phyloP scores from a whole-genome alignment of 2,329 filamentous ascomycete genomes.

The Diaporthe sp. region DNA sequence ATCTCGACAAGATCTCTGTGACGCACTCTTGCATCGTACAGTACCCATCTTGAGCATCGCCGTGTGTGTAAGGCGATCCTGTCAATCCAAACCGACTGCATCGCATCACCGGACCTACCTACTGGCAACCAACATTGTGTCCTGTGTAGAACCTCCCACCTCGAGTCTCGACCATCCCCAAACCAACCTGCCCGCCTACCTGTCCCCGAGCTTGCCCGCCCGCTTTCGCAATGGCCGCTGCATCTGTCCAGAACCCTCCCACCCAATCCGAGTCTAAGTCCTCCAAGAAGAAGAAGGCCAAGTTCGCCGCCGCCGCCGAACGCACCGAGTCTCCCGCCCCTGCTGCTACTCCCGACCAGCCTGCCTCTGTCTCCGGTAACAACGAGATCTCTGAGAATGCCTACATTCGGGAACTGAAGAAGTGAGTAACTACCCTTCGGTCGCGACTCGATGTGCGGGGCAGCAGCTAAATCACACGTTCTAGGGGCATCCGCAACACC shows the following conservation, averaged over 20 bases:
- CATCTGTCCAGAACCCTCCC: constrained; percentile 73
- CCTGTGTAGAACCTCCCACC: constrained; percentile 16
- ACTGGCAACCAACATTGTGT: constrained; percentile 1
- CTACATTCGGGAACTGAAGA: constrained; percentile 90
- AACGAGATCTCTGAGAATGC: constrained; percentile 78
- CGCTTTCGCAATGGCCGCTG: constrained; percentile 71
- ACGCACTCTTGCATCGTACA: not conserved
- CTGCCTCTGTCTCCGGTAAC: constrained; percentile 61
- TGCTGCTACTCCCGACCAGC: constrained; percentile 64
- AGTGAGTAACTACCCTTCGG: constrained; percentile 68
- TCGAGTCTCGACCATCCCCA: not conserved
- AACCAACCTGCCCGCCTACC: constrained; percentile 22
- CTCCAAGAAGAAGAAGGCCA: constrained; percentile 78
- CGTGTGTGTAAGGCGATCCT: not conserved
- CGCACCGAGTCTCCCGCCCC: constrained; percentile 70
- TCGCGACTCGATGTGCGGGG: not conserved
- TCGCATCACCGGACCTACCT: not conserved
- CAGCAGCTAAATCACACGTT: constrained; percentile 6
- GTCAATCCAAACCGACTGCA: not conserved
- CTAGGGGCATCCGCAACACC: constrained; percentile 89
- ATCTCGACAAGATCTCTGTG: not conserved
- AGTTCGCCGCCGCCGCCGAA: constrained; percentile 53
- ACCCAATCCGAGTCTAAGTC: constrained; percentile 74
- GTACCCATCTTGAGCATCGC: not conserved
- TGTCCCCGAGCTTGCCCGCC: constrained; percentile 28